Base-by-base conservation (phyloP, 1,139 yeast species). In the Scheffersomyces cryptocercus region DNA sequence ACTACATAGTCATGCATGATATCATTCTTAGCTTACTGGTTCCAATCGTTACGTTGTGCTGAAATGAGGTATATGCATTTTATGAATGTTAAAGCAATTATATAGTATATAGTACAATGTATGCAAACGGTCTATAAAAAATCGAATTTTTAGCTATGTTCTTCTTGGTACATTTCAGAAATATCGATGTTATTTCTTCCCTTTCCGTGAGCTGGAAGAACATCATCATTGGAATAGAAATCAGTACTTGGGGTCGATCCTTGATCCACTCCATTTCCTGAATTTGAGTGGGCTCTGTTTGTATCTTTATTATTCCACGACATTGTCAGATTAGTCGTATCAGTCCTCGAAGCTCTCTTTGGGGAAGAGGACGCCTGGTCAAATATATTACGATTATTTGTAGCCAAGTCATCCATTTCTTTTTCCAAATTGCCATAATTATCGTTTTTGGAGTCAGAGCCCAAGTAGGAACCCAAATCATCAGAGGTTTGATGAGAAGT, bases 241-340 rank as follows among this genome's bases (percentile, higher is more conserved):
- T 70, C 75, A 38, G 71, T 61, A 41, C 56, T 62, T 11, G 71
- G 71, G 5, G 68, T 63, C 2, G 68, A 64, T 8, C 60, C 63
- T 43, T 51, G 56, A 47, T 53, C 62, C 38, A 53, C 52, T 47
- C 54, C 53, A 44, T 51, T 49, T 42, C 53, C 55, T 45, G 54
- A 50, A 47, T 40, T 38, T 29, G 45, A 39, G 29, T 46, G 43
- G 32, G 44, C 46, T 30, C 45, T 38, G 28, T 36, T 39, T n/a
- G 39, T 36, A 28, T 20, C 37, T 31, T 37, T 42, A 36, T 44
- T 38, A 37, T 48, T 54, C 68, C 65, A 63, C 16, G 72, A 68
- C 61, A 68, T 62, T 5, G 61, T 53, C 68, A 62, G 67, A 40
- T 56, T 59, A n/a, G 62, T 55, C 12, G 77, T 73, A 49, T 72